Evolutionary conservation across 805 yeast species (phyloP), one percentile per base, ranked within the genome.

Genomic region (Candida boleticola): DNA sequence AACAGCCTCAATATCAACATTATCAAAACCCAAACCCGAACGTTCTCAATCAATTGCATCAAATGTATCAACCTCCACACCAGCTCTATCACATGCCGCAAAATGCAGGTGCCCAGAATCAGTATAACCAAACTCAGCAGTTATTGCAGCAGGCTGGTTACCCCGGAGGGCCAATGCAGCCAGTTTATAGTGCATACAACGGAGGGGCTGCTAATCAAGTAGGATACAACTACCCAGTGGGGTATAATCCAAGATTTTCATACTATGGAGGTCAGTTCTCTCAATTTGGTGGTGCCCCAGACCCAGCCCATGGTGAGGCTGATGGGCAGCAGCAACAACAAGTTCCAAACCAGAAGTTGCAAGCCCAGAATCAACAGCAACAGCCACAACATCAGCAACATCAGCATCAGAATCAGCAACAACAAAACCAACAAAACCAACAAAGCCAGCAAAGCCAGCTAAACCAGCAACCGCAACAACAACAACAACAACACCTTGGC

Each of bases 281-380:
- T 18, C 36, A 40, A 13, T 19, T 37, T n/a, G 37, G 48, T 25
- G 37, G 48, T 25, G 34, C 40, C 16, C 45, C 39, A 13, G 27
- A 30, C 13, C 40, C 38, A 9, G 21, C 42, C 3, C 37, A 36
- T 11, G 32, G 16, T 4, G 26, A 10, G 14, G 30, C 26, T 4
- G 17, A 7, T 9, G n/a, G 18, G 13, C 35, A 31, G 21, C 37
- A 39, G 20, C 37, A 35, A 11, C 32, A 37, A 13, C 29, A 35
- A 27, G 27, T 41, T 29, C 21, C 41, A 25, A 41, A 33, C 5
- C 25, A 29, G 13, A 39, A 41, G 13, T 18, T 37, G 7, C 34
- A 14, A 16, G 21, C 20, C 5, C 36, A 37, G 3, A n/a, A 16
- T 9, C 35, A 31, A 14, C 39, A 25, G 20, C 42, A 32, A 13